Percentiles rank a stretch among this genome's conserved stretches.
Evolutionary conservation across 352 stramenopile genomes (phyloP).

Genomic region (Phytophthora pisi): DNA sequence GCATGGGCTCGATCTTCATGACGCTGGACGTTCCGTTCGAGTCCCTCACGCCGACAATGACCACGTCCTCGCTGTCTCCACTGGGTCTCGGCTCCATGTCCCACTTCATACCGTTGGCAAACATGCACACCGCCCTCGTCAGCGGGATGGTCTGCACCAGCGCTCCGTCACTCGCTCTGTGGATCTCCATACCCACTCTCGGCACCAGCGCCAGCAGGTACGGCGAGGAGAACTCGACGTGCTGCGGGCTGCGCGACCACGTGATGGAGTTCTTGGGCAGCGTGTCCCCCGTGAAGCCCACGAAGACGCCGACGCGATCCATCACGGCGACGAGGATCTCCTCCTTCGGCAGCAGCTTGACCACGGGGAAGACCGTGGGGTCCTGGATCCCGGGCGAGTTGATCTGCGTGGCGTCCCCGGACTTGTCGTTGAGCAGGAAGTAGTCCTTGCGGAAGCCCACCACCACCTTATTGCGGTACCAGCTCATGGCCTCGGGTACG

Average conservation of each 20-base stretch:
- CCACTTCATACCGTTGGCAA: slow-evolving; percentile 92
- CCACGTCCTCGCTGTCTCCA: slow-evolving; percentile 78
- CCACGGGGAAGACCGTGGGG: slow-evolving; percentile 65
- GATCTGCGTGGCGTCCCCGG: slow-evolving; percentile 69
- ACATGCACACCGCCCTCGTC: slow-evolving; percentile 70
- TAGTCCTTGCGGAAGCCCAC: slow-evolving; percentile 82
- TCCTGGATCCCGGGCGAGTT: slow-evolving; percentile 76
- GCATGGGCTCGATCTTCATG: slow-evolving; percentile 88
- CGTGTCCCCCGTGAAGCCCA: slow-evolving; percentile 80
- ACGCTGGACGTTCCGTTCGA: slow-evolving; percentile 67
- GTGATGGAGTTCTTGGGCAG: slow-evolving; percentile 84
- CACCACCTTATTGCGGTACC: slow-evolving; percentile 90
- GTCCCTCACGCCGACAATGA: slow-evolving; percentile 80
- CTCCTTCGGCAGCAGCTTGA: slow-evolving; percentile 87
- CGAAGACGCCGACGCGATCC: slow-evolving; percentile 84
- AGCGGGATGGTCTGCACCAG: slow-evolving; percentile 81
- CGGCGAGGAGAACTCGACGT: slow-evolving; percentile 79
- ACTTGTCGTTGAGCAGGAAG: slow-evolving; percentile 84
- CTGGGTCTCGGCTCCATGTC: slow-evolving; percentile 84
- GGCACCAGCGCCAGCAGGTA: slow-evolving; percentile 84
- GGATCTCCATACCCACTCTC: slow-evolving; percentile 82
- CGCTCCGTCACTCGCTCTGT: slow-evolving; percentile 70
- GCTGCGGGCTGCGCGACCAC: slow-evolving; percentile 74
- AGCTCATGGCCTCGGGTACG: slow-evolving; percentile 79
- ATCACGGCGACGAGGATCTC: slow-evolving; percentile 84